Evolutionary conservation across 306 rosid species (phyloP).

Genomic region (Begonia loranthoides): DNA sequence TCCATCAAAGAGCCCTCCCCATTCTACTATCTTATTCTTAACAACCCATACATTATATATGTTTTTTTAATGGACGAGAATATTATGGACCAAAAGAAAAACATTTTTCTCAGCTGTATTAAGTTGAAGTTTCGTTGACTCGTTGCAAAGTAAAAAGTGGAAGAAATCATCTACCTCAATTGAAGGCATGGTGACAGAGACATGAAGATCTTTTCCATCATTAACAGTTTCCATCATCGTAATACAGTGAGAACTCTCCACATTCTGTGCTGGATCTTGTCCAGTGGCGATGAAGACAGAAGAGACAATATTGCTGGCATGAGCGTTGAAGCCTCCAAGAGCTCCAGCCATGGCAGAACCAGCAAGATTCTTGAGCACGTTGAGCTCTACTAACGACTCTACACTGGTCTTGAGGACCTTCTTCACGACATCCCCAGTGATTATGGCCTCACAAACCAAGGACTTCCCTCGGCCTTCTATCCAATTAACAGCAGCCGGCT

Average conservation of each 20-base stretch:
- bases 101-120: too few species aligned
- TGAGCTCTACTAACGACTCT: constrained; percentile 13
- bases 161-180: constrained; percentile 5
- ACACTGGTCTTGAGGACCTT: constrained; percentile 14
- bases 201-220: constrained; percentile 12
- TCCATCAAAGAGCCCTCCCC: too few species aligned
- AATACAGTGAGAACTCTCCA: constrained; percentile 16
- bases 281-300: constrained; percentile 13
- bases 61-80: too few species aligned
- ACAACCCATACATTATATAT: too few species aligned
- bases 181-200: constrained; percentile 18
- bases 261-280: constrained; percentile 18
- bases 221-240: constrained; percentile 16
- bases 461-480: constrained; percentile 16
- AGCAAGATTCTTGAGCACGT: constrained; percentile 14
- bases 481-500: constrained; percentile 17
- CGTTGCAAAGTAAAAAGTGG: too few species aligned
- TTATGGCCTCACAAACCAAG: constrained; percentile 13
- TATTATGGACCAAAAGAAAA: too few species aligned
- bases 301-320: constrained; percentile 13
- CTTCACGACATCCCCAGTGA: constrained; percentile 10
- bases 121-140: too few species aligned
- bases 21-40: too few species aligned
- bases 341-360: constrained; percentile 19
- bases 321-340: constrained; percentile 18